Base-by-base conservation (phyloP, 1,284 basidiomycete species). In the Tilletia setariae region DNA sequence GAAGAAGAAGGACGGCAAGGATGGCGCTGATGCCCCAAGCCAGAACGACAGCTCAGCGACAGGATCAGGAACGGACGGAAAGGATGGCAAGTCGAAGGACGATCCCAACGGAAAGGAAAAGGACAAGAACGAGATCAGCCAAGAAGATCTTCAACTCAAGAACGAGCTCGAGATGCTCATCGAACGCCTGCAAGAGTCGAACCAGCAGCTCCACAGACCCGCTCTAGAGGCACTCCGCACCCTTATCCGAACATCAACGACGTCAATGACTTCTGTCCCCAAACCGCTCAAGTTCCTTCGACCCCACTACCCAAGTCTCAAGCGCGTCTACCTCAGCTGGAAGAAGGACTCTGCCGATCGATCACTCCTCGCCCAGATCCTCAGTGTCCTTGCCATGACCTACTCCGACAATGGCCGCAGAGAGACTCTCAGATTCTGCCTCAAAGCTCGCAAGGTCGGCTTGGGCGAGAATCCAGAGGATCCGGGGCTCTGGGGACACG, bases 381-480 rank as follows among this genome's bases (percentile, higher is more conserved):
- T 98, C 40, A 98, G 95, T 30, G 96, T 98, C 2, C 89, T 99
- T 63, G 96, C 95, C n/a, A 98, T 99, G 96, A 99, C 96, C 21
- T 98, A 98, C 83, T 97, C 94, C 6, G 95, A 98, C 84, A 96
- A 93, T 19, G 87, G 87, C 85, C 93, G 87, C 89, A 93, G 94
- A 66, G 96, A 96, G 68, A 98, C 96, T 1, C 89, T 99, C 32
- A 66, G 67, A 23, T 82, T 75, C 73, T 75, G 81, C 40, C 72
- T 82, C 35, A 56, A 73, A 56, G 79, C 79, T 13, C 72, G 73
- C 42, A 56, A 68, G 21, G 72, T 80, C 15, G 47, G 46, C 13
- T 4, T 21, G 21, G 65, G 44, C 32, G 40, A 66, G 23, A 61
- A 61, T 11, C 25, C 56, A 61, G 79, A 82, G 64, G 91, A 94